These are phyloP conservation scores for Barnettozyma vustinii DNA, from an alignment of 805 yeast genomes.

Conservation along the genomic window DNA sequence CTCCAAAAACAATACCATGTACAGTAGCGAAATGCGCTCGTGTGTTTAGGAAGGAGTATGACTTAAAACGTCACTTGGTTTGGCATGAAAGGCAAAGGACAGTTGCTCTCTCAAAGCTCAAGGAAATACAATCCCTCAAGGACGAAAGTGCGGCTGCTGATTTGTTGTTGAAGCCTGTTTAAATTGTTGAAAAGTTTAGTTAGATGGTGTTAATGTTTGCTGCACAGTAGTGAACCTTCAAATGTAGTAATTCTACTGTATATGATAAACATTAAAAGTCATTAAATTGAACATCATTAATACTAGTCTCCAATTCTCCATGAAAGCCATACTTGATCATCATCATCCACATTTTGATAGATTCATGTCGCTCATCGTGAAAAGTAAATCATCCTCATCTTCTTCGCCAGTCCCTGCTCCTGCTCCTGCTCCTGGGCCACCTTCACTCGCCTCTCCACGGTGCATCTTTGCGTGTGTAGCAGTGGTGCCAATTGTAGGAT, in stretches of 20 bases:
- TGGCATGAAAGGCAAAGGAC: conserved; percentile 41
- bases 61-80: conserved; percentile 42
- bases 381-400: conserved; percentile 62
- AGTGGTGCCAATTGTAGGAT: conserved; percentile 28
- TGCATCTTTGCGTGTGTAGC: conserved; percentile 28
- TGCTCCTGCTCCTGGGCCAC: conserved; percentile 1
- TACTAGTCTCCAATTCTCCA: too few relatives aligned
- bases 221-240: too few relatives aligned
- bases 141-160: background rate
- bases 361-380: conserved; percentile 74
- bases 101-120: background rate
- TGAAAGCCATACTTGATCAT: background rate
- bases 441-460: conserved; percentile 7
- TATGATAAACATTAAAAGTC: background rate
- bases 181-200: background rate
- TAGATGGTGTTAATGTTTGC: background rate
- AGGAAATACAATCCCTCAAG: conserved; percentile 4
- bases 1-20: conserved; percentile 35
- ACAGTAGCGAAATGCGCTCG: conserved; percentile 47
- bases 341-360: conserved; percentile 21
- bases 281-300: background rate
- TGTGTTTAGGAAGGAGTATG: conserved; percentile 44
- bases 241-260: background rate
- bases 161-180: background rate
- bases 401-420: conserved; percentile 30